These are phyloP conservation scores for Plasmodium relictum DNA, from an alignment of 169 alveolate genomes.

Conservation along the genomic window DNA sequence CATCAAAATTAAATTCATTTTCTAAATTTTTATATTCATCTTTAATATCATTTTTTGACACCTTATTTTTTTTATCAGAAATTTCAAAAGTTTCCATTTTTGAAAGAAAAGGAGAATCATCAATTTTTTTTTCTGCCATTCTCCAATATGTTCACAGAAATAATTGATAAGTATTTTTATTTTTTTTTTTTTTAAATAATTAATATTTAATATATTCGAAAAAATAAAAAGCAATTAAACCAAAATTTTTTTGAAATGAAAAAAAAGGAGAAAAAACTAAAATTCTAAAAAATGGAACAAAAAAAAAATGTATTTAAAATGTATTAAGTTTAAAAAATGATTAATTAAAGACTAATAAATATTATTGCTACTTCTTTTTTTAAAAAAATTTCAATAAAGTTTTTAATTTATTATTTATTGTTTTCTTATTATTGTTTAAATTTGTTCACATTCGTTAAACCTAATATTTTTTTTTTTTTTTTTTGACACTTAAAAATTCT, in stretches of 20 bases:
- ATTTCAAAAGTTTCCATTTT: slow-evolving; percentile 73
- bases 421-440: too few relatives aligned
- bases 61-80: slow-evolving; percentile 35
- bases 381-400: too few relatives aligned
- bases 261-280: neutral
- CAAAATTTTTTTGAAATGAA: neutral
- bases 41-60: slow-evolving; percentile 32
- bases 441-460: too few relatives aligned
- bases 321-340: too few relatives aligned
- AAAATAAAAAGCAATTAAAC: neutral
- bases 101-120: slow-evolving; percentile 63
- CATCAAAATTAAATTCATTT: slow-evolving; percentile 66
- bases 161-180: neutral
- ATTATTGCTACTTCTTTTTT: too few relatives aligned
- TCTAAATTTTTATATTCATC: slow-evolving; percentile 61
- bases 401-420: too few relatives aligned
- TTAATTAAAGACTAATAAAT: too few relatives aligned
- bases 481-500: too few relatives aligned
- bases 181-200: neutral
- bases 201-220: neutral
- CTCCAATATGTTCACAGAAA: neutral
- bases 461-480: too few relatives aligned
- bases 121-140: slow-evolving; percentile 59
- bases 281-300: neutral
- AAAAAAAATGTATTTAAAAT: neutral